Percentiles rank a stretch among this genome's conserved stretches.
phyloP scores from a whole-genome alignment of 805 yeast species.

The Barnettozyma populi region DNA sequence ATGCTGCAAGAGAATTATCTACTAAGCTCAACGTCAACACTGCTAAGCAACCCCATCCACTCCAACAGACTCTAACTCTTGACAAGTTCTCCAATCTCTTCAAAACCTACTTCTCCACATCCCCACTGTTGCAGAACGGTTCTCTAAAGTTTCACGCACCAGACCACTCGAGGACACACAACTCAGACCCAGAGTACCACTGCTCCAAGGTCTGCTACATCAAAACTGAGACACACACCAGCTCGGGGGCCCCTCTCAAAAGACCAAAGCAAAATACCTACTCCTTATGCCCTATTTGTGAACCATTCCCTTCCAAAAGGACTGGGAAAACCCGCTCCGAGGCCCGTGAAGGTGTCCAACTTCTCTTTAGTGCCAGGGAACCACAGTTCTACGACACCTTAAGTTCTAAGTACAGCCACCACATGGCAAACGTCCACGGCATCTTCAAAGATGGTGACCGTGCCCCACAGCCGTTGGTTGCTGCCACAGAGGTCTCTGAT shows the following conservation, averaged over 20 bases:
- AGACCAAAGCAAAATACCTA: constrained; percentile 6
- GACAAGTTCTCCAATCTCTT: not conserved
- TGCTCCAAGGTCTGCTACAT: constrained; percentile 5
- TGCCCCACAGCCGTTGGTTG: not conserved
- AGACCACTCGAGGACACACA: not conserved
- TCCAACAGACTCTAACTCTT: not conserved
- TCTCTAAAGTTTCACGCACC: not conserved
- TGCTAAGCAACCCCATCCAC: not conserved
- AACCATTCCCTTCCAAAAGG: not conserved
- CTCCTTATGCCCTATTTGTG: constrained; percentile 5
- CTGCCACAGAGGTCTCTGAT: not conserved
- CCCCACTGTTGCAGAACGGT: not conserved
- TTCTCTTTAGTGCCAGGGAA: not conserved
- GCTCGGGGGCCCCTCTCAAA: not conserved
- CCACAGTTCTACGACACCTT: constrained; percentile 8
- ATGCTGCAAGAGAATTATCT: not conserved
- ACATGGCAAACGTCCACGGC: constrained; percentile 5
- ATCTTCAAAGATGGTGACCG: constrained; percentile 3
- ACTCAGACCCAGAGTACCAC: constrained; percentile 1
- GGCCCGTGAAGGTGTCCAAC: not conserved
- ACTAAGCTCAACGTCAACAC: not conserved
- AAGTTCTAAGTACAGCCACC: constrained; percentile 6
- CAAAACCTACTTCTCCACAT: not conserved
- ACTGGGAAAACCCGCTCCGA: not conserved
- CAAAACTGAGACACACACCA: not conserved